phyloP scores from a whole-genome alignment of 768 basidiomycete genomes.

The Auriscalpium microsporum region DNA sequence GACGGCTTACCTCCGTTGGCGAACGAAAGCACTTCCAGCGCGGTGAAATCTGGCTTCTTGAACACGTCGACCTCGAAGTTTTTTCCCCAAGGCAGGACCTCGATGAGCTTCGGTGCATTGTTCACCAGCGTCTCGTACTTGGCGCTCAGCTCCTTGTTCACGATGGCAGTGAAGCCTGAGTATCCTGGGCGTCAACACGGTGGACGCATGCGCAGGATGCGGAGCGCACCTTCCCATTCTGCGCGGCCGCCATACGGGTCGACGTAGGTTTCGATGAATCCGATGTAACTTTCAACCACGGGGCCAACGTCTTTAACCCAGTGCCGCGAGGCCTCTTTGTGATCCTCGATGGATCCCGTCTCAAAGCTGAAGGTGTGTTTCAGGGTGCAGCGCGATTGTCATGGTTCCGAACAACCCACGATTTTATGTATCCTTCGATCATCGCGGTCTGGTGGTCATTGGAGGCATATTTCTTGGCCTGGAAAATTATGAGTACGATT shows the following conservation, averaged over 20 bases:
- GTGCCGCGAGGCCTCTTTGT: slow-evolving; percentile 65
- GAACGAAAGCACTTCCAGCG: slow-evolving; percentile 74
- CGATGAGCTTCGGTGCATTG: slow-evolving; percentile 69
- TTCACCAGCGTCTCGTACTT: slow-evolving; percentile 76
- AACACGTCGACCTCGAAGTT: slow-evolving; percentile 47
- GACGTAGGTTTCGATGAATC: slow-evolving; percentile 72
- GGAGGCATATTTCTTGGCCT: slow-evolving; percentile 69
- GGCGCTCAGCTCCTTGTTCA: slow-evolving; percentile 74
- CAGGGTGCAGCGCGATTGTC: too few relatives aligned
- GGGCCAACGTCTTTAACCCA: slow-evolving; percentile 89
- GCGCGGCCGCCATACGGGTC: slow-evolving; percentile 89
- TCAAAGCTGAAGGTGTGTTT: slow-evolving; percentile 42
- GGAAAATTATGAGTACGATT: neutral
- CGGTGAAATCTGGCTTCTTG: slow-evolving; percentile 82
- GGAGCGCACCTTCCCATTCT: slow-evolving; percentile 74
- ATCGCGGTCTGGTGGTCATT: slow-evolving; percentile 67
- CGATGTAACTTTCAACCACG: slow-evolving; percentile 82
- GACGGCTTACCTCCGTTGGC: slow-evolving; percentile 62
- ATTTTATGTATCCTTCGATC: slow-evolving; percentile 72
- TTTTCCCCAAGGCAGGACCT: slow-evolving; percentile 74
- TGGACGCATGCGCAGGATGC: neutral
- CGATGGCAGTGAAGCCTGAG: slow-evolving; percentile 81
- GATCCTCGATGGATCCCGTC: slow-evolving; percentile 71
- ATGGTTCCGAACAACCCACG: slow-evolving; percentile 33
- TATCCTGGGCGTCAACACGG: neutral